Percentiles rank a stretch among this genome's conserved stretches.
Conservation (phyloP, 1,284 basidiomycete genomes). For the Wallemia hederae region DNA sequence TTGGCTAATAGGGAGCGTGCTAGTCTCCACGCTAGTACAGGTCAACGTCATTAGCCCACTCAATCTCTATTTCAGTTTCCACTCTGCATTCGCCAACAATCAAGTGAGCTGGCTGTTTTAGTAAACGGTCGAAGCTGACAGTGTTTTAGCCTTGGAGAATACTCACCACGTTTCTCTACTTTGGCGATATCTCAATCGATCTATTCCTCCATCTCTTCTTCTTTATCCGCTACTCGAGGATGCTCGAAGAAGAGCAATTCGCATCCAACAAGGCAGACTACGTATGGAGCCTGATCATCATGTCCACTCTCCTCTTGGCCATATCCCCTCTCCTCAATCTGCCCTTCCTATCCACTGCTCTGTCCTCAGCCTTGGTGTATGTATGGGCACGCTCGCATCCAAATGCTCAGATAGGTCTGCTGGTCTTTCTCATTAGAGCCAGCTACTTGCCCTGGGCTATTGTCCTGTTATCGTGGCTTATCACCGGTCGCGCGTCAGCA, state of each 20-base stretch:
- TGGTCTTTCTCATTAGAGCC: conserved; percentile 76
- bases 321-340: conserved; percentile 10
- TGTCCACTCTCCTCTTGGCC: conserved; percentile 14
- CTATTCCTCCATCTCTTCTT: conserved; percentile 94
- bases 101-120: not conserved
- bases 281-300: conserved; percentile 70
- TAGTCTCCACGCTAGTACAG: not conserved
- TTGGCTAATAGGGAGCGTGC: not conserved
- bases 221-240: conserved; percentile 86
- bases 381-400: conserved; percentile 87
- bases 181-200: conserved; percentile 73
- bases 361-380: conserved; percentile 84
- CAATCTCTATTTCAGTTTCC: not conserved
- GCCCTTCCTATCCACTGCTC: conserved; percentile 35
- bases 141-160: conserved; percentile 49
- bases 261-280: conserved; percentile 39
- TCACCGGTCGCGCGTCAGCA: conserved; percentile 59
- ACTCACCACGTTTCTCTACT: conserved; percentile 80
- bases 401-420: conserved; percentile 72
- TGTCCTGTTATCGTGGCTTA: conserved; percentile 58
- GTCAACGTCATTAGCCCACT: not conserved
- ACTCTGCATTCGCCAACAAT: not conserved
- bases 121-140: not conserved
- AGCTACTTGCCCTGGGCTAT: conserved; percentile 80
- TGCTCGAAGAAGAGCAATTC: conserved; percentile 87